phyloP scores from a whole-genome alignment of 192 early-diverging fungal genomes.

The Mortierella claussenii region DNA sequence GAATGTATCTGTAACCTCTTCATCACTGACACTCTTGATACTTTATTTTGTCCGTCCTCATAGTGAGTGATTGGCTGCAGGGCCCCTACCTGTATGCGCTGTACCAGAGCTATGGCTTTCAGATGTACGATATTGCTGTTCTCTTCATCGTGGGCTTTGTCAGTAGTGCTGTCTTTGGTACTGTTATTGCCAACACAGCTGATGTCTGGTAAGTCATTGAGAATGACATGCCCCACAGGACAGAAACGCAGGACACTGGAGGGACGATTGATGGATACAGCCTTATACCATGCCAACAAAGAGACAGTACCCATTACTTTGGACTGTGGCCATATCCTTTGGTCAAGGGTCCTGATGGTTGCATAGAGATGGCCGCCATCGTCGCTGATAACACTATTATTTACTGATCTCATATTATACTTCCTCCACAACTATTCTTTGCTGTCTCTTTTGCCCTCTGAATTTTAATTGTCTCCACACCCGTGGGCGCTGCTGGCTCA shows the following conservation, averaged over 20 bases:
- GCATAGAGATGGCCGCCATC: too few relatives aligned
- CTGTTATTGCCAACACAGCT: constrained; percentile 73
- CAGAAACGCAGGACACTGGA: too few relatives aligned
- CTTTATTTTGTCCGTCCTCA: not conserved
- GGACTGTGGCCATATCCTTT: not conserved
- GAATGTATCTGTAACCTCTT: too few relatives aligned
- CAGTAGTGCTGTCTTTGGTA: constrained; percentile 76
- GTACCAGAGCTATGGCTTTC: constrained; percentile 69
- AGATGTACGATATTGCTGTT: constrained; percentile 68
- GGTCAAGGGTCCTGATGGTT: too few relatives aligned
- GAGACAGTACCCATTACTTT: too few relatives aligned
- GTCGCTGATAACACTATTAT: not conserved
- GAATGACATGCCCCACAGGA: not conserved
- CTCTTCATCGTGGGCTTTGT: constrained; percentile 81
- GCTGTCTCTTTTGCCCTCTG: not conserved
- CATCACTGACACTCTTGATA: too few relatives aligned
- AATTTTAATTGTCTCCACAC: too few relatives aligned
- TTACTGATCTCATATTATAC: not conserved
- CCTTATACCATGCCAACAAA: too few relatives aligned
- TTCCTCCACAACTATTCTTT: too few relatives aligned
- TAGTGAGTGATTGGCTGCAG: constrained; percentile 65
- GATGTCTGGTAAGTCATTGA: constrained; percentile 67
- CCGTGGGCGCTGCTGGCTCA: too few relatives aligned
- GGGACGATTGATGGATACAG: too few relatives aligned
- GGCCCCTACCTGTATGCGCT: constrained; percentile 76